phyloP scores from a whole-genome alignment of 352 stramenopile species.

The Phytophthora kernoviae region DNA sequence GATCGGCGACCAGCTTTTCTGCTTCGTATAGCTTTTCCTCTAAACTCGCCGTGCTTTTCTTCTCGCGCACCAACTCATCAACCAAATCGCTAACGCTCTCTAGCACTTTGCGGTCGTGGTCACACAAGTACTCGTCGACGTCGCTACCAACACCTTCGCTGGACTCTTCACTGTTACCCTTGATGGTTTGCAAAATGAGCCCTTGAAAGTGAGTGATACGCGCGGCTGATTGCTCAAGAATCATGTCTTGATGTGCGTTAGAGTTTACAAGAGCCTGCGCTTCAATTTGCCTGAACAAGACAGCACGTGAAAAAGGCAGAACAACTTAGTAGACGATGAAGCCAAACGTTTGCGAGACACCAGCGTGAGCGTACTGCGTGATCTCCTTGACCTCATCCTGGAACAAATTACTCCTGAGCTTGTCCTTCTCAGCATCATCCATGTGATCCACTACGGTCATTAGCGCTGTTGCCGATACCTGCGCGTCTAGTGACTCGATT shows the following conservation, averaged over 20 bases:
- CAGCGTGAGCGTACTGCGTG: constrained; percentile 42
- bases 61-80: constrained; percentile 51
- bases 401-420: constrained; percentile 56
- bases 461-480: constrained; percentile 55
- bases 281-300: constrained; percentile 50
- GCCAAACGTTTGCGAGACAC: not conserved
- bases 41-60: constrained; percentile 38
- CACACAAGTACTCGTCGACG: constrained; percentile 55
- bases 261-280: constrained; percentile 53
- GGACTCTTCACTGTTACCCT: constrained; percentile 11
- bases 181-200: constrained; percentile 38
- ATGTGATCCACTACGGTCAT: constrained; percentile 57
- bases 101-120: constrained; percentile 69
- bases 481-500: constrained; percentile 48
- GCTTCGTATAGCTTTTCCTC: constrained; percentile 48
- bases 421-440: constrained; percentile 59
- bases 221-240: constrained; percentile 57
- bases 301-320: not conserved
- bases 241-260: constrained; percentile 61
- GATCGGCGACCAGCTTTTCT: constrained; percentile 46
- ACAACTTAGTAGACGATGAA: not conserved
- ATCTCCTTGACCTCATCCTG: constrained; percentile 58
- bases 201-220: constrained; percentile 68
- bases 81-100: constrained; percentile 56
- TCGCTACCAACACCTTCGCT: constrained; percentile 2